Evolutionary conservation across 306 rosid genomes (phyloP).

Genomic region (Pueraria montana): DNA sequence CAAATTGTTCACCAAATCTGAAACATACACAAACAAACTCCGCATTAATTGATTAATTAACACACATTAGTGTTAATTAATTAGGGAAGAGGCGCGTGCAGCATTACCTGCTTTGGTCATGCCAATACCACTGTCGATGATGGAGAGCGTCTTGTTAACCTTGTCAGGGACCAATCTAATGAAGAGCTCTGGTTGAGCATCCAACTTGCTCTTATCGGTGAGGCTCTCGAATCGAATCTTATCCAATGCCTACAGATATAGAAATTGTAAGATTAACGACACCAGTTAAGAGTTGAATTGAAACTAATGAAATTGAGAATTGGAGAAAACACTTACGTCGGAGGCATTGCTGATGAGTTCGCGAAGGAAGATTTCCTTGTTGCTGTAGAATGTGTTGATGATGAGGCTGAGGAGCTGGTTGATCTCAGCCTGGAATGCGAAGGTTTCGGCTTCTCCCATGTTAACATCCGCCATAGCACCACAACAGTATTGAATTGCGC

Average conservation of each 20-base stretch:
- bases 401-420: too few relatives aligned
- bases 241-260: too few relatives aligned
- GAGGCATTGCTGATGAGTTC: too few relatives aligned
- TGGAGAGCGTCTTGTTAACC: slow-evolving; percentile 64
- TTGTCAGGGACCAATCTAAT: slow-evolving; percentile 69
- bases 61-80: too few relatives aligned
- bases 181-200: slow-evolving; percentile 68
- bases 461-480: slow-evolving; percentile 61
- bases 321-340: too few relatives aligned
- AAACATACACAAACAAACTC: background rate
- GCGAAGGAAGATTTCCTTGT: too few relatives aligned
- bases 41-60: background rate
- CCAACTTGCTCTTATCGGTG: slow-evolving; percentile 66
- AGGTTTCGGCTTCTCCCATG: slow-evolving; percentile 59
- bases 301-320: too few relatives aligned
- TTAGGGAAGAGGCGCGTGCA: background rate
- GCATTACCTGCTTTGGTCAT: too few relatives aligned
- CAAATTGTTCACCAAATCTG: slow-evolving; percentile 74
- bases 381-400: too few relatives aligned
- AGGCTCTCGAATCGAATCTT: slow-evolving; percentile 66
- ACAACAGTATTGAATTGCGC: background rate
- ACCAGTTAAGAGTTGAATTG: too few relatives aligned
- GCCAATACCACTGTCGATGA: slow-evolving; percentile 69
- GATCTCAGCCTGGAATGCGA: too few relatives aligned
- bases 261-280: too few relatives aligned